phyloP scores from a whole-genome alignment of 176 grass and related monocot species.

The Rhynchospora pubera region DNA sequence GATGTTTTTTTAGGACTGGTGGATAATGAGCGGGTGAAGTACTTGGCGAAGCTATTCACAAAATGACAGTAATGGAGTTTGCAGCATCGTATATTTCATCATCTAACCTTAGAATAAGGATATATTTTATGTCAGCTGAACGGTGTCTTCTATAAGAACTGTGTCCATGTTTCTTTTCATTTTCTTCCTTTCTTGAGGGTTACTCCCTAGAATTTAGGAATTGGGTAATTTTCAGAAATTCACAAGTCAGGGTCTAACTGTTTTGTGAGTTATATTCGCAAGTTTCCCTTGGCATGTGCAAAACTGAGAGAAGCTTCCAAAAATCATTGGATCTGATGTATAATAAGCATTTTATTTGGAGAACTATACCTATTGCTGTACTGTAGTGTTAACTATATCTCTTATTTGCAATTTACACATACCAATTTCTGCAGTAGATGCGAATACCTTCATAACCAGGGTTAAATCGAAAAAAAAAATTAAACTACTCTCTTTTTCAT shows the following conservation, averaged over 20 bases:
- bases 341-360: neutral
- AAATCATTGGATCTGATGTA: neutral
- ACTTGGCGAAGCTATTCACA: constrained; percentile 85
- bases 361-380: neutral
- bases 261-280: neutral
- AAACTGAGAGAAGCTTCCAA: neutral
- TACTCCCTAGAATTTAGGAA: neutral
- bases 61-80: constrained; percentile 83
- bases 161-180: neutral
- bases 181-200: neutral
- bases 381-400: neutral
- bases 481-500: neutral
- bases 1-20: neutral
- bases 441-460: neutral
- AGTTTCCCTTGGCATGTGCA: neutral
- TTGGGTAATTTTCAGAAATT: neutral
- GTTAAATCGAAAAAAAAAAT: neutral
- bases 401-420: neutral
- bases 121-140: constrained; percentile 67
- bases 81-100: constrained; percentile 90
- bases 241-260: neutral
- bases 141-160: neutral
- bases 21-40: constrained; percentile 59
- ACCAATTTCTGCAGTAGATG: neutral
- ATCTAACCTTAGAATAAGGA: constrained; percentile 85